A percentile compares a stretch with the other conserved stretches of the same genome.
Evolutionary conservation across 768 basidiomycete genomes (phyloP).

Genomic region (Psilocybe azurescens): DNA sequence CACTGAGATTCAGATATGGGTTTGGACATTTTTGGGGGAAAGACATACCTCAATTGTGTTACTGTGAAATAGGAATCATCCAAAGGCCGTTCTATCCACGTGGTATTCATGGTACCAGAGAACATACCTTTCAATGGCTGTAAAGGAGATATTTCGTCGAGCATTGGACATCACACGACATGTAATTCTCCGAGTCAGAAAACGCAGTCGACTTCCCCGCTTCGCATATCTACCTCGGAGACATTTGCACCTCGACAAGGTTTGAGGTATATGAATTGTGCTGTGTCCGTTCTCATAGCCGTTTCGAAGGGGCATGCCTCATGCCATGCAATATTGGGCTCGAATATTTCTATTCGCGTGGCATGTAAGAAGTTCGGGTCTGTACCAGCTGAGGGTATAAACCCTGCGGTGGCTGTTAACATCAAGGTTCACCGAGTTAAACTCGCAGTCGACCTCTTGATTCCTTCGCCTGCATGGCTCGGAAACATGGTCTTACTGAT

Average conservation of each 20-base stretch:
- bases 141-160: neutral
- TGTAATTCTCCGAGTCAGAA: constrained; percentile 49
- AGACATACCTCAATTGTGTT: too few relatives aligned
- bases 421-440: constrained; percentile 24
- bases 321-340: neutral
- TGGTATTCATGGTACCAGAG: too few relatives aligned
- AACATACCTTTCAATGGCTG: neutral
- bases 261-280: neutral
- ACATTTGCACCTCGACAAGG: neutral
- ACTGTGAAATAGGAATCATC: too few relatives aligned
- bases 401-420: neutral
- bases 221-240: neutral
- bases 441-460: constrained; percentile 72
- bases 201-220: neutral
- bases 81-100: too few relatives aligned
- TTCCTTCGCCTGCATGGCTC: constrained; percentile 60
- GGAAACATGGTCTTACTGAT: constrained; percentile 60
- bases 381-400: neutral
- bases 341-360: neutral
- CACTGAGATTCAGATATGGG: neutral
- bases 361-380: neutral
- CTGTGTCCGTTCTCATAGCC: neutral
- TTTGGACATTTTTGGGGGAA: neutral
- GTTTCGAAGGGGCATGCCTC: neutral
- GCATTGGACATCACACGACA: neutral